phyloP scores from a whole-genome alignment of 2,329 filamentous ascomycete species.

The Eutypella sp. region DNA sequence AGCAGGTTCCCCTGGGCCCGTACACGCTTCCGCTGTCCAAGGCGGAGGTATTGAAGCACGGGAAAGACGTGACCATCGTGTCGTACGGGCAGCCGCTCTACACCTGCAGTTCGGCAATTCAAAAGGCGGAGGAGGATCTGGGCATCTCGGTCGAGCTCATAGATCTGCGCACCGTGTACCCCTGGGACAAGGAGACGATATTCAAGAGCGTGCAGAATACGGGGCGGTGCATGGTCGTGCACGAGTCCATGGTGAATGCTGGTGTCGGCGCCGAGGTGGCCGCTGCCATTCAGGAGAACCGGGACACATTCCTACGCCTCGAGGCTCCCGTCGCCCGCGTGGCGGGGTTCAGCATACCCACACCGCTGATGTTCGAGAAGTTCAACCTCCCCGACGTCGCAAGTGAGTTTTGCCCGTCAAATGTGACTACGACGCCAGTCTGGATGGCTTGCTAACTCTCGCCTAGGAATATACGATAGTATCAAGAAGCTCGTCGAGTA shows the following conservation, averaged over 20 bases:
- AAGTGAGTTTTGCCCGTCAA: conserved; percentile 56
- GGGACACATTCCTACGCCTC: conserved; percentile 69
- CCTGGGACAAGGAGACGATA: conserved; percentile 81
- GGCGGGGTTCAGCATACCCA: conserved; percentile 85
- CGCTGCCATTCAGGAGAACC: conserved; percentile 77
- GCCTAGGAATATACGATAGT: conserved; percentile 63
- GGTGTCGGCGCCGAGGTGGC: conserved; percentile 87
- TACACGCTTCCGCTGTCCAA: conserved; percentile 83
- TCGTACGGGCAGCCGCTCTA: conserved; percentile 90
- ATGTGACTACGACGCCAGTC: background rate
- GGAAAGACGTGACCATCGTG: conserved; percentile 75
- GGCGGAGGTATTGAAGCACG: conserved; percentile 77
- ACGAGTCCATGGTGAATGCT: conserved; percentile 87
- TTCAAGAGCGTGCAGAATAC: conserved; percentile 83
- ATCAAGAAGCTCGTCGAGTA: conserved; percentile 65
- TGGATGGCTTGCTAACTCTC: conserved; percentile 19
- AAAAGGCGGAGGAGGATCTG: conserved; percentile 68
- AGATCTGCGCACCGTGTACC: conserved; percentile 82
- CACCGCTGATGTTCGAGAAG: conserved; percentile 72
- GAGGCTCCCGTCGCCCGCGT: conserved; percentile 83
- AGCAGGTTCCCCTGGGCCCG: conserved; percentile 77
- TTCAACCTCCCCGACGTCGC: conserved; percentile 82
- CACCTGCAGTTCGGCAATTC: conserved; percentile 71
- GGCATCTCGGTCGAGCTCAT: conserved; percentile 79
- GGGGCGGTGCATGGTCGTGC: conserved; percentile 79